Percentiles rank a stretch among this genome's conserved stretches.
Conservation (phyloP, 768 basidiomycete genomes). For the Mycena capillaripes region DNA sequence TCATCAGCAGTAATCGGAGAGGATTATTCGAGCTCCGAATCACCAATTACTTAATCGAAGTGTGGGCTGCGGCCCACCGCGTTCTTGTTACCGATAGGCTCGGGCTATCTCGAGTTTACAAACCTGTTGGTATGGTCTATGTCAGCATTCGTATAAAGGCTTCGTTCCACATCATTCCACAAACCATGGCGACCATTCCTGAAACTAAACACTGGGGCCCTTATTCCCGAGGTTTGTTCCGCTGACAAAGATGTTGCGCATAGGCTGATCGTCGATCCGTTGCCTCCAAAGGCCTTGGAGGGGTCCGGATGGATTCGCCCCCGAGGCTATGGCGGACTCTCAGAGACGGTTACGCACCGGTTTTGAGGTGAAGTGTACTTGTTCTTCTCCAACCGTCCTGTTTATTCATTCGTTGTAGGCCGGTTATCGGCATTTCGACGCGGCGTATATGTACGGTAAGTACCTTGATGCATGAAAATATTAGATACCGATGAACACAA, state of each 20-base stretch:
- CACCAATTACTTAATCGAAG: too few species aligned
- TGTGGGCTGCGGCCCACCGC: too few species aligned
- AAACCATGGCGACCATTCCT: slow-evolving; percentile 14
- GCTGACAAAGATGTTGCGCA: not conserved
- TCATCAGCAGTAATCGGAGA: too few species aligned
- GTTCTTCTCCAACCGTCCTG: not conserved
- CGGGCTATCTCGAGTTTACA: not conserved
- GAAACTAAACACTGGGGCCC: slow-evolving; percentile 20
- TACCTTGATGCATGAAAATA: not conserved
- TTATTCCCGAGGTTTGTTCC: slow-evolving; percentile 10
- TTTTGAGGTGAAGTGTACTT: slow-evolving; percentile 47
- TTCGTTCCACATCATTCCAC: not conserved
- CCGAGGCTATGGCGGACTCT: slow-evolving; percentile 49
- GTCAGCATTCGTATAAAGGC: not conserved
- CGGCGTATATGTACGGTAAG: slow-evolving; percentile 52
- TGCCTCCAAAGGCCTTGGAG: slow-evolving; percentile 14
- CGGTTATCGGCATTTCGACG: slow-evolving; percentile 60
- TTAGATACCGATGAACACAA: not conserved
- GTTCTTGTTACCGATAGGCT: not conserved
- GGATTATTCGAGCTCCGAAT: too few species aligned
- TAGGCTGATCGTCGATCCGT: not conserved
- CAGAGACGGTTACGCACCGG: slow-evolving; percentile 57
- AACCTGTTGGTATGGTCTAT: not conserved
- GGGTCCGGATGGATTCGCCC: slow-evolving; percentile 23
- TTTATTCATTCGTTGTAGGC: slow-evolving; percentile 40